Conservation (phyloP, 169 alveolate species). For the Plasmodium inui region DNA sequence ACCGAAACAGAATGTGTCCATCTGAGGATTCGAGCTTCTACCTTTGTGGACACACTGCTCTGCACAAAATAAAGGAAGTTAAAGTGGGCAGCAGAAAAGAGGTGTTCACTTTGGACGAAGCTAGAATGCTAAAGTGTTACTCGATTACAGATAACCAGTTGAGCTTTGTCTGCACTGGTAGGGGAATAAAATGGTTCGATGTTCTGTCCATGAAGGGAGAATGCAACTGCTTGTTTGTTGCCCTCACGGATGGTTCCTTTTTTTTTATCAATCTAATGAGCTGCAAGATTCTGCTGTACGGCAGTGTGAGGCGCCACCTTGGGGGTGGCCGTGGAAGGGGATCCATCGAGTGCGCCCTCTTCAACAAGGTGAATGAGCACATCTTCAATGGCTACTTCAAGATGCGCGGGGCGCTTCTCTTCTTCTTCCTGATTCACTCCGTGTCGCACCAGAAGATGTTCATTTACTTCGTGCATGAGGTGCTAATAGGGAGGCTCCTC, state of each 20-base stretch:
- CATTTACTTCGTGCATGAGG: constrained; percentile 25
- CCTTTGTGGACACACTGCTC: not conserved
- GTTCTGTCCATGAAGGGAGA: constrained; percentile 7
- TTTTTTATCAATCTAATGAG: constrained; percentile 9
- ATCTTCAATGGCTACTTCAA: constrained; percentile 40
- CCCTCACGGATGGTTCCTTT: constrained; percentile 40
- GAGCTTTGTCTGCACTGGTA: constrained; percentile 7
- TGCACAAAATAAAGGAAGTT: constrained; percentile 21
- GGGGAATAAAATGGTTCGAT: not conserved
- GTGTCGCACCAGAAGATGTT: constrained; percentile 34
- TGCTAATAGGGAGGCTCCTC: not conserved
- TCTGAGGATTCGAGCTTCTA: constrained; percentile 22
- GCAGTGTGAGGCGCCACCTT: not conserved
- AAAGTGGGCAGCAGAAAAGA: not conserved
- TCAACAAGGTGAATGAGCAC: constrained; percentile 36
- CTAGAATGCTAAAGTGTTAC: constrained; percentile 10
- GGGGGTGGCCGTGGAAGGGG: not conserved
- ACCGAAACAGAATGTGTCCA: not conserved
- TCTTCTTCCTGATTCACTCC: constrained; percentile 33
- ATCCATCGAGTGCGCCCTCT: constrained; percentile 13
- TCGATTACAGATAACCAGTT: constrained; percentile 2
- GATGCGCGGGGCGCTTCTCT: not conserved
- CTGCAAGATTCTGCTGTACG: constrained; percentile 24
- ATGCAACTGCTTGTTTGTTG: constrained; percentile 23
- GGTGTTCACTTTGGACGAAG: constrained; percentile 24